Base-by-base conservation (phyloP, 306 rosid genomes). In the Citrullus mucosospermus region DNA sequence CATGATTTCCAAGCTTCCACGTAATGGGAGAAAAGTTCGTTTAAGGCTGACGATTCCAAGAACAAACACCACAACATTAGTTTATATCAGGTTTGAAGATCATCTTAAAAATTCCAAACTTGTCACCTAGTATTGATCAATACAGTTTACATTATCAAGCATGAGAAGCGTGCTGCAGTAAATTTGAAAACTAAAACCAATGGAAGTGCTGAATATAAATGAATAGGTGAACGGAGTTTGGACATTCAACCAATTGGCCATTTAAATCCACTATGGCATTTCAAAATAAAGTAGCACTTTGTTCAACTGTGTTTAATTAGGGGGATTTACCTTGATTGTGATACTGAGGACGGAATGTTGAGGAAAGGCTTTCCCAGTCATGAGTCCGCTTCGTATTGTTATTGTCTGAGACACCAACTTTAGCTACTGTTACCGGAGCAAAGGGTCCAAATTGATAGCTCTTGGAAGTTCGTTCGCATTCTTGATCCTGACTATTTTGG, bases 361-460 rank as follows among this genome's bases (percentile, higher is more conserved):
- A 82, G 48, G 82, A 85, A 83, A 85, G 41, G 51, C 34, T 85
- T 78, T 83, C 86, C 86, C 79, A 75, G 72, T 81, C 81, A 18
- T 62, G 84, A 76, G 59, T 58, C 38, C 69, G 84, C 67, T 32
- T 78, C 73, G 34, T 48, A 32, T 43, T 83, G 77, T 76, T 82
- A 59, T 48, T 51, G 59, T 72, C 84, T 10, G 57, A 70, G 71
- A 76, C 83, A 61, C 79, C 82, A 36, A 58, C 78, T 58, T 72
- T 68, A 16, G 81, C 44, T 56, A 72, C 25, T 9, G 76, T 72
- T 61, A 48, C 20, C 0, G 91, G 91, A 39, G 89, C 88, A 78
- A 89, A 89, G 54, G 93, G 93, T 34, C 93, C 91, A 81, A 89
- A 89, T 36, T 82, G 86, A 63, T 85, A 81, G 58, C 88, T 84